A percentile compares a stretch with the other conserved stretches of the same genome.
Conservation (phyloP, 169 alveolate genomes). For the Amoebophrya sp. region DNA sequence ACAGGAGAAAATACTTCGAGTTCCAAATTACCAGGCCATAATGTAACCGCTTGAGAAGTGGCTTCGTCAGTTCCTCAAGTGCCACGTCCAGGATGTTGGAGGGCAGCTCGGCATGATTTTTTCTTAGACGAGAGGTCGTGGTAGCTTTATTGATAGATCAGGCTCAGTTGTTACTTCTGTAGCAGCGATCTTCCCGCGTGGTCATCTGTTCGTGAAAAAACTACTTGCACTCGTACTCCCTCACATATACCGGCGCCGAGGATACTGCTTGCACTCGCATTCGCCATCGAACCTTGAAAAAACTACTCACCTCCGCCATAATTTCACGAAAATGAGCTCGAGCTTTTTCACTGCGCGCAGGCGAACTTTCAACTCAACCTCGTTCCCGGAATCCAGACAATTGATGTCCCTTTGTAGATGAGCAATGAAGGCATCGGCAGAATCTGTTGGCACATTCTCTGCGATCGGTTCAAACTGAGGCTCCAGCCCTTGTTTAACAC, state of each 20-base stretch:
- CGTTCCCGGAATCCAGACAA: background rate
- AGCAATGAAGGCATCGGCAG: background rate
- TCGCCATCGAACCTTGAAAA: too few relatives aligned
- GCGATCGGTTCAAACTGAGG: background rate
- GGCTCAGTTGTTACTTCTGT: too few relatives aligned
- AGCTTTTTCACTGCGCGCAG: slow-evolving; percentile 8
- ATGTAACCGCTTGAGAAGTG: background rate
- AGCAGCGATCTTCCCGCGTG: too few relatives aligned
- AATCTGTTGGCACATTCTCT: background rate
- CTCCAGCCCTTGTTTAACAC: background rate
- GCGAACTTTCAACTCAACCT: background rate
- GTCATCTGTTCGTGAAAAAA: too few relatives aligned
- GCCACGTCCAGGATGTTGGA: background rate
- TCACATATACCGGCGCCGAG: too few relatives aligned
- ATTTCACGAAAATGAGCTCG: background rate
- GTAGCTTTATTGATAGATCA: too few relatives aligned
- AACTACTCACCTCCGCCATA: too few relatives aligned
- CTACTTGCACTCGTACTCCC: too few relatives aligned
- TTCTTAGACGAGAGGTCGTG: background rate
- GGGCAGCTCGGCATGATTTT: background rate
- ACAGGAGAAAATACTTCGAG: too few relatives aligned
- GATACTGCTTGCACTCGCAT: too few relatives aligned
- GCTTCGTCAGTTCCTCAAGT: background rate
- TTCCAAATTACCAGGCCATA: too few relatives aligned
- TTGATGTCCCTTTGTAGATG: background rate